Conservation (phyloP, 192 early-diverging fungal genomes). For the Pecoramyces ruminantium region DNA sequence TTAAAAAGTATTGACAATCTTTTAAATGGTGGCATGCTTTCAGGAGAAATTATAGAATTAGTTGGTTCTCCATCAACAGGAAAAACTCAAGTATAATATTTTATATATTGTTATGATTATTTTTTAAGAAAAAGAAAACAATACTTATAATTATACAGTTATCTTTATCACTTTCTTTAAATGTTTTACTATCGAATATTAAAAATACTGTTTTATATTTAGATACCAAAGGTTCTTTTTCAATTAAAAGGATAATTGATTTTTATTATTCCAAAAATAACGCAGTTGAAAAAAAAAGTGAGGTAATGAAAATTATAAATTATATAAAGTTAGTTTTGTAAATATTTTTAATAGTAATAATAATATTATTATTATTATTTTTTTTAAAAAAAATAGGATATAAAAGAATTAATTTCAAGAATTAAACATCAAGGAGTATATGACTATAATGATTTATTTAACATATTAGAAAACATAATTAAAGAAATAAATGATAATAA, state of each 20-base stretch:
- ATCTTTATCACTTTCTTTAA: background rate
- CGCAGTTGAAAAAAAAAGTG: background rate
- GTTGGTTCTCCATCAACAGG: background rate
- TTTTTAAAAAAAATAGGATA: too few species aligned
- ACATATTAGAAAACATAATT: background rate
- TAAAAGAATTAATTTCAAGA: background rate
- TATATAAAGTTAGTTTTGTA: too few species aligned
- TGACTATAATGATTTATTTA: background rate
- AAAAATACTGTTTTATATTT: background rate
- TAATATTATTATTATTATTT: too few species aligned
- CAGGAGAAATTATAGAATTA: background rate
- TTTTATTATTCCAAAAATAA: background rate
- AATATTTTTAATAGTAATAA: too few species aligned
- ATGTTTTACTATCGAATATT: background rate
- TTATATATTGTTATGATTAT: too few species aligned
- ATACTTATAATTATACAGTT: background rate
- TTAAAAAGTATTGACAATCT: background rate
- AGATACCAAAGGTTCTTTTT: background rate
- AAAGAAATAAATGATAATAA: background rate
- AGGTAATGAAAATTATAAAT: background rate
- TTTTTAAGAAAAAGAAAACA: too few species aligned
- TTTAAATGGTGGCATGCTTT: background rate
- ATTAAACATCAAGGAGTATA: background rate
- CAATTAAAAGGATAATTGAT: background rate
- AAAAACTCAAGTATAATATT: background rate